Base-by-base conservation (phyloP, 352 stramenopile species). In the Plasmopara halstedii region DNA sequence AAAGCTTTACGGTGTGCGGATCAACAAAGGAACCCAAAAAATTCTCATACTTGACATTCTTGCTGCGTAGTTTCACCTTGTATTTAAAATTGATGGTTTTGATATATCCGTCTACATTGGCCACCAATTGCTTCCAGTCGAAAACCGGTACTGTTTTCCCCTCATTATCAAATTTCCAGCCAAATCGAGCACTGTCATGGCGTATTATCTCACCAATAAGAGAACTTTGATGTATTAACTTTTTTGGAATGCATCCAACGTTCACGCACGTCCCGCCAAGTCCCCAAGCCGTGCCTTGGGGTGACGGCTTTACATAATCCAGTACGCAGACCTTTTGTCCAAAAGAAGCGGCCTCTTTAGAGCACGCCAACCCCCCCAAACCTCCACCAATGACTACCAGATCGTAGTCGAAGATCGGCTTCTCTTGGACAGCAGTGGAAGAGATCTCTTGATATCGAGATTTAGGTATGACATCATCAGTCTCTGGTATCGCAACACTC, bases 201-300 rank as follows among this genome's bases (percentile, higher is more conserved):
- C 89, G 70, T 33, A 97, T 68, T 8, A 73, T 48, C 51, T 98
- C 89, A 40, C 88, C 83, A 3, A 98, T 72, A 23, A 97, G 50
- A 27, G 93, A 84, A 51, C 93, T 96, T 58, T 97, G 86, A 60
- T 99, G 96, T 88, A 98, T 99, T 11, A 99, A 73, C 65, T 99
- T 99, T 73, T 99, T 99, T 20, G 97, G 96, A 58, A 99, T 98
- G 56, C 97, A 99, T 14, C 96, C 96, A 4, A 99, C 96, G 64
- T 99, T 99, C 46, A 99, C 96, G 54, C 96, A 99, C 21, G 96
- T 99, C 38, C 96, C 96, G 27, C 91, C 91, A 23, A 98, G 77
- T 13, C 91, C 89, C 91, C 89, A 97, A 23, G 64, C 82, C 21
- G 83, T 96, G 22, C 85, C 85, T 15, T 78, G 70, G 1, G 88